Evolutionary conservation across 106 monocot species (phyloP), one percentile per base, ranked within the genome.

Genomic region (Dendrobium huoshanense): DNA sequence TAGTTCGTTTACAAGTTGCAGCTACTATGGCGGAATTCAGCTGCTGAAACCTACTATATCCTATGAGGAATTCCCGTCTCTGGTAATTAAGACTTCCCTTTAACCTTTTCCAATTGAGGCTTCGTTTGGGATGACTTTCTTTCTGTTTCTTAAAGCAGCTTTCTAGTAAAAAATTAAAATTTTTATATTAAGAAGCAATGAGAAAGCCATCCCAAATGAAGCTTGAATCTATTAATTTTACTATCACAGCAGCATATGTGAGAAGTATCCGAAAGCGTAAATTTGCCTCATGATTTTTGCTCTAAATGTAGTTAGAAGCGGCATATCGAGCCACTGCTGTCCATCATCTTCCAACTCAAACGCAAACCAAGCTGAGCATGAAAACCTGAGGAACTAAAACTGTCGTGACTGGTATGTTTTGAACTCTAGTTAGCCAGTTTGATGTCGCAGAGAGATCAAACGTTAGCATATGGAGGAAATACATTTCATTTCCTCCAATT

Each of bases 401-500:
- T 22, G 7, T 8, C 5, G 7, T 64, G n/a, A 64, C 20, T 7
- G 64, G 19, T 25, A 22, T 19, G 20, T 33, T 70, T 37, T 1
- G 70, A 33, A 70, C 15, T 70, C 15, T 16, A 70, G 15, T 70
- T 70, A 13, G 9, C 29, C 37, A 22, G 33, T 22, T 70, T 11
- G 37, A 70, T 33, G 70, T 16, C 33, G 37, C 74, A 74, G 74
- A 44, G 74, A 44, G 74, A 20, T 43, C 20, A 43, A 22, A 20
- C 40, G 74, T 19, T 44, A 74, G 74, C 43, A 74, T 74, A 44
- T 74, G 74, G 74, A 44, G 74, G 74, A 44, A 74, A 20, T 74
- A 37, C 43, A 43, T 43, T 74, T 74, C 43, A 43, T 43, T 74
- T 74, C 43, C 74, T 74, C 74, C 74, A 74, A 74, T 74, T 74